These are phyloP conservation scores for Aspergillus proliferans DNA, from an alignment of 2,329 filamentous ascomycete species.

Conservation along the genomic window DNA sequence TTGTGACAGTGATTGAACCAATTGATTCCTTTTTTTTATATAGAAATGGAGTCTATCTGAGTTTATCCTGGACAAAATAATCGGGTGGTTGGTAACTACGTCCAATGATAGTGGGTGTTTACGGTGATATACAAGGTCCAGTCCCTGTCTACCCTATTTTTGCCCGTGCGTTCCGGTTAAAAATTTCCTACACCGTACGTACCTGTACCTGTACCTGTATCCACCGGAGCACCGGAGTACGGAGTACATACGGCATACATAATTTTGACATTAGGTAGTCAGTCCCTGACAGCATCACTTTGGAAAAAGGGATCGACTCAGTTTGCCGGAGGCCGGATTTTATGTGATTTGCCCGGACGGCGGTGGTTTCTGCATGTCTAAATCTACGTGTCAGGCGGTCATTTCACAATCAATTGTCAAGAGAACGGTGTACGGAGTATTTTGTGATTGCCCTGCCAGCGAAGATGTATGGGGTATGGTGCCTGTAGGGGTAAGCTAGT, in stretches of 20 bases:
- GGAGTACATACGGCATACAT: constrained; percentile 1
- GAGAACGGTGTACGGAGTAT: too few relatives aligned
- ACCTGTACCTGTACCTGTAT: not conserved
- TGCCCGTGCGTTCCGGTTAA: too few relatives aligned
- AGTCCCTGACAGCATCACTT: not conserved
- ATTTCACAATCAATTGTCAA: not conserved
- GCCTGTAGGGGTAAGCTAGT: too few relatives aligned
- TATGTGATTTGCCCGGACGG: not conserved
- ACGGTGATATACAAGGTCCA: too few relatives aligned
- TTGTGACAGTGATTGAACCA: constrained; percentile 8
- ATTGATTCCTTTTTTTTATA: not conserved
- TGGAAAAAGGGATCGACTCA: not conserved
- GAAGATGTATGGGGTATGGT: too few relatives aligned
- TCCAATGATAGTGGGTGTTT: too few relatives aligned
- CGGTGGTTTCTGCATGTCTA: not conserved
- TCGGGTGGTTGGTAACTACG: too few relatives aligned
- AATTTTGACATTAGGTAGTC: not conserved
- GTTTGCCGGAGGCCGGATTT: not conserved
- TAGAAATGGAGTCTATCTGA: not conserved
- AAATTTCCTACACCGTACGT: too few relatives aligned
- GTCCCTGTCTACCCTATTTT: too few relatives aligned
- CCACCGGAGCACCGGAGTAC: not conserved
- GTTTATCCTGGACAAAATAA: too few relatives aligned
- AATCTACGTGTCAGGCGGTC: not conserved
- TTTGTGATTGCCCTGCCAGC: too few relatives aligned